Evolutionary conservation across 73 alveolate genomes (phyloP).

Genomic region (Paramecium tetraurelia): DNA sequence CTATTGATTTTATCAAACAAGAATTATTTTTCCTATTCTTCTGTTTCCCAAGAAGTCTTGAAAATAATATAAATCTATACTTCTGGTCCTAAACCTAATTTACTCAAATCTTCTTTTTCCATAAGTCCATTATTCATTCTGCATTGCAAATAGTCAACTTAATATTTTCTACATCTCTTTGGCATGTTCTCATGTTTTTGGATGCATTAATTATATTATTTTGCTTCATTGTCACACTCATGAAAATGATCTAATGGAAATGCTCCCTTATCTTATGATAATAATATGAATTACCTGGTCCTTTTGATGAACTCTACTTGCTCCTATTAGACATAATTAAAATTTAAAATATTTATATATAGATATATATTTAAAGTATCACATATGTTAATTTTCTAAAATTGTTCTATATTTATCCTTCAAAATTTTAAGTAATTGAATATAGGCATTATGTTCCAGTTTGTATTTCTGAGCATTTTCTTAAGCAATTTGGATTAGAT

Average conservation of each 20-base stretch:
- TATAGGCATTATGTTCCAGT: not conserved
- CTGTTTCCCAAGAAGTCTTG: conserved; percentile 62
- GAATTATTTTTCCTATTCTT: conserved; percentile 51
- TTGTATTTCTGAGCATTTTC: not conserved
- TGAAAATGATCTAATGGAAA: conserved; percentile 90
- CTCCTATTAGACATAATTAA: conserved; percentile 48
- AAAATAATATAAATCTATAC: not conserved
- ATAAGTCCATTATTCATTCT: conserved; percentile 86
- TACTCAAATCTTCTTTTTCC: conserved; percentile 78
- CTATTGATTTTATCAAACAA: conserved; percentile 53
- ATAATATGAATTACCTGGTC: not conserved
- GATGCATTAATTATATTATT: conserved; percentile 71
- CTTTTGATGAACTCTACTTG: not conserved
- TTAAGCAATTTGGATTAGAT: not conserved
- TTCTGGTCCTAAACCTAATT: conserved; percentile 77
- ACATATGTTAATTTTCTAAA: not conserved
- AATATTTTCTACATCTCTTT: conserved; percentile 83
- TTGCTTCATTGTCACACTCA: conserved; percentile 85
- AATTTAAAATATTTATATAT: not conserved
- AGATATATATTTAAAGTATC: not conserved
- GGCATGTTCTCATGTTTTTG: conserved; percentile 81
- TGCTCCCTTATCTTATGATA: conserved; percentile 77
- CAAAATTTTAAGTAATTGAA: not conserved
- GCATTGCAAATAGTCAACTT: conserved; percentile 80
- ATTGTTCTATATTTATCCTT: not conserved